Evolutionary conservation across 2,329 filamentous ascomycete species (phyloP), one percentile per base, ranked within the genome.

Genomic region (Alternaria triticina): DNA sequence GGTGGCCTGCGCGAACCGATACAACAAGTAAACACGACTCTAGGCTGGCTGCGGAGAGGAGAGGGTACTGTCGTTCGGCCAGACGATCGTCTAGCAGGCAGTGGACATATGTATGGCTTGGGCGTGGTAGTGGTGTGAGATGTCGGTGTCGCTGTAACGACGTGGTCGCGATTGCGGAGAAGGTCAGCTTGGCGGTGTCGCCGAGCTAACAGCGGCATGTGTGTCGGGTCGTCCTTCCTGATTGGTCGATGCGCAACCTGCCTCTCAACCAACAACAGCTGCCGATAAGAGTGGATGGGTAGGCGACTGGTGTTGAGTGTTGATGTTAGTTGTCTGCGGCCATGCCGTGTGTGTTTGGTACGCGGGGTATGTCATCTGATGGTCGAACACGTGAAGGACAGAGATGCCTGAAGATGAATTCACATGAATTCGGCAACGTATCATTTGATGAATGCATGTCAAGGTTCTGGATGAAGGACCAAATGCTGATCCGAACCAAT

Each of bases 11-110:
- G 72, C 67, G 66, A 78, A 71, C 77, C 74, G 73, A 70, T 69
- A 74, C 77, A 79, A 77, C 76, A 68, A 69, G 71, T 74, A 78
- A 66, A 75, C 70, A 74, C 73, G 71, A 70, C 76, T 81, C 79
- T 71, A 77, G 76, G 78, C 79, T 80, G 79, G 79, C 74, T 80
- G 79, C 79, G 69, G 72, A 79, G 79, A 81, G 74, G 67, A 71
- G 74, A 67, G 67, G 66, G 69, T 73, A 70, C 72, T 73, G 76
- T 70, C 77, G 77, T 69, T 72, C 77, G 76, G 78, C 77, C 70
- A 79, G 77, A 79, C 77, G 66, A 62, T 62, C 51, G 78, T 79
- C 78, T 80, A 80, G 77, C 78, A 79, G 75, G 75, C 66, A 57
- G 64, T 57, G 69, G 66, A 70, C 74, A 78, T 78, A 61, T 71